Evolutionary conservation across 805 yeast species (phyloP).

Genomic region (Saturnispora ahearnii): DNA sequence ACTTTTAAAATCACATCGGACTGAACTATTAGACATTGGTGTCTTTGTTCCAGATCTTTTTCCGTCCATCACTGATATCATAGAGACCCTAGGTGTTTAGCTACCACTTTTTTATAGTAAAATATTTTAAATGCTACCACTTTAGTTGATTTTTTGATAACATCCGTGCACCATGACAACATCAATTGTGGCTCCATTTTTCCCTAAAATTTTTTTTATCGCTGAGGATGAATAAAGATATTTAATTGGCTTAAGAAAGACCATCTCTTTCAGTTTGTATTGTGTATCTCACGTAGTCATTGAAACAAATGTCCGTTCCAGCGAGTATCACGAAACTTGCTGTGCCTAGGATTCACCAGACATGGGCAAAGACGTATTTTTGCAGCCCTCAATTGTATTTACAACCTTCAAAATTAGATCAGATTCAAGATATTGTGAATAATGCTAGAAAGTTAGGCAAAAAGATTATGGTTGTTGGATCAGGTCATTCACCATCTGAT

Average conservation of each 20-base stretch:
- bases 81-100: constrained; percentile 6
- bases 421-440: constrained; percentile 56
- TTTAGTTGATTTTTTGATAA: background rate
- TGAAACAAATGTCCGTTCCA: constrained; percentile 17
- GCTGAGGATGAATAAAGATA: background rate
- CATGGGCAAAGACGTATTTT: constrained; percentile 89
- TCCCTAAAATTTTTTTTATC: background rate
- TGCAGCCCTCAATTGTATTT: constrained; percentile 70
- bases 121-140: no score
- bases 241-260: background rate
- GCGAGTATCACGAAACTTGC: constrained; percentile 20
- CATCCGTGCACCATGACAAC: constrained; percentile 1
- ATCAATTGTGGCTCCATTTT: background rate
- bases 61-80: constrained; percentile 19
- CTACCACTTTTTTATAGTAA: background rate
- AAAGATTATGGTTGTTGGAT: constrained; percentile 78
- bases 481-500: constrained; percentile 93
- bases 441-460: constrained; percentile 51
- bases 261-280: background rate
- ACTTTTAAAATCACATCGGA: constrained; percentile 26
- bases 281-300: background rate
- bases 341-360: constrained; percentile 42
- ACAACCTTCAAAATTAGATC: constrained; percentile 67
- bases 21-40: constrained; percentile 25
- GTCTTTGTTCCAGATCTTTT: constrained; percentile 30